Base-by-base conservation (phyloP, 331 rosid species). In the Malus hybrid region DNA sequence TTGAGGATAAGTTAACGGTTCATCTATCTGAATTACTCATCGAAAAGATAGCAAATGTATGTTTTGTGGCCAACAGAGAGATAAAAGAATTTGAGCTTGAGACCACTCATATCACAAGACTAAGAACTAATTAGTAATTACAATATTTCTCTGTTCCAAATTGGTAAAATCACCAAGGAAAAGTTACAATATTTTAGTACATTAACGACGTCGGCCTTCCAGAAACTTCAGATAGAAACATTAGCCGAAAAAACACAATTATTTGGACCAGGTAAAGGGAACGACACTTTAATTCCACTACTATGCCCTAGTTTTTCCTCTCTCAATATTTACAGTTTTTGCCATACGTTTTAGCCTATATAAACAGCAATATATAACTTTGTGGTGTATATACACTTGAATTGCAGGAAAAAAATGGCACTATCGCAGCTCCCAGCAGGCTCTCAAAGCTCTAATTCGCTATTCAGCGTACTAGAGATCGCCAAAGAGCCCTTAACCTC, bases 401-500 rank as follows among this genome's bases (percentile, higher is more conserved):
- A n/a, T 6, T 10, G 6, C 8, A 18, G 10, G 10, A 4, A 13
- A 66, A 34, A 72, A 73, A 90, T 85, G 88, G 83, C 86, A 69
- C 5, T 69, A 5, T 75, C 32, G 32, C 66, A 48, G 31, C 65
- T 46, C 28, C 5, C 52, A 44, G 66, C 28, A 33, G 78, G 36
- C 22, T 80, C 77, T 68, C 72, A 36, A 12, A 71, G 60, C 83
- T 79, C 81, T 24, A 67, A 18, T 71, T 76, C 85, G 8, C 71
- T 81, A 71, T 73, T 83, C 64, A 84, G 87, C 55, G 77, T 85
- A 7, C 73, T 31, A 76, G 90, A 88, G 67, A 29, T 76, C 70
- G 33, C 80, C 44, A 78, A 80, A 39, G 73, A 34, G 59, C 82
- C 76, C 20, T 33, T 82, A 33, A 71, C 34, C 5, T n/a, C 65